Evolutionary conservation across 306 rosid species (phyloP), one percentile per base, ranked within the genome.

Genomic region (Casuarina equisetifolia): DNA sequence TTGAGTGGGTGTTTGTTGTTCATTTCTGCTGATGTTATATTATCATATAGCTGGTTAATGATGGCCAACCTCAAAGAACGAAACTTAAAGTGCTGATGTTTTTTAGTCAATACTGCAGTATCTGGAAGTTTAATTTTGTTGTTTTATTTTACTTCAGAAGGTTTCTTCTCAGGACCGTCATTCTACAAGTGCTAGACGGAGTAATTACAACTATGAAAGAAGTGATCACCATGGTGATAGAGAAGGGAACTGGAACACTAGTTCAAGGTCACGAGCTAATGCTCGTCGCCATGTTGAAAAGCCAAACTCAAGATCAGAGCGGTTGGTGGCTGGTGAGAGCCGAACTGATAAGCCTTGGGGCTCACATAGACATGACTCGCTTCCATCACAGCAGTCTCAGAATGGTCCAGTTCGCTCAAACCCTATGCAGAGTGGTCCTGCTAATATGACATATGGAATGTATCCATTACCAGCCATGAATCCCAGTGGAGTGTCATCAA

Each of bases 211-310:
- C 82, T 84, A 85, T 79, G 99, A 92, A 40, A 90, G 97, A 84
- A 86, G 79, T 19, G 97, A 96, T 63, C 90, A 88, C 81, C 96
- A 95, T 20, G 78, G 96, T 49, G 96, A 92, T 12, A 89, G 96
- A 88, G 99, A 96, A 80, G 97, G 92, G 72, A 91, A 83, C 67
- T 96, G 98, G 99, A 92, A 91, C 82, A 74, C 75, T 46, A 88
- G 79, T 82, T 76, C 97, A 40, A 96, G 91, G 87, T 70, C 87
- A 17, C 96, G 97, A 69, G 79, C 84, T 80, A 68, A 92, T 67
- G 91, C 91, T 9, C 98, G 96, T 32, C 87, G 77, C 87, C 97
- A 91, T 73, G 81, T 76, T 8, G 97, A 92, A 84, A 91, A 88
- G 82, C 55, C 87, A 76, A 86, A 80, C 78, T 87, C 90, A 70